Evolutionary conservation across 2,329 filamentous ascomycete species (phyloP), one percentile per base, ranked within the genome.

Genomic region (Aspergillus arachidicola): DNA sequence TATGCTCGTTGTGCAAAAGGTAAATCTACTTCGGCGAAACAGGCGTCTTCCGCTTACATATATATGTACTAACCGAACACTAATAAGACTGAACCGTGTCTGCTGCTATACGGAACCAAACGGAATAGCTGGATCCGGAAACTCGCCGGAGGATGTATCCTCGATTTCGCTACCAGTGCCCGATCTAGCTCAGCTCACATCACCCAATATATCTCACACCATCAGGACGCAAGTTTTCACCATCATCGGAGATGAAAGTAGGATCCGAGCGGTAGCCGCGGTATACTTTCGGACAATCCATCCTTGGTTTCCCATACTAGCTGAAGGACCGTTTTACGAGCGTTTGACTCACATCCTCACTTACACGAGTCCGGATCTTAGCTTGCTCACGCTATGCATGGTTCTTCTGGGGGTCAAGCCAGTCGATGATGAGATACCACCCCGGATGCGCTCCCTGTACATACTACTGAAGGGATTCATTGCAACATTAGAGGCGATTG

Each of bases 241-340:
- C 7, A 30, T 43, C n/a, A 38, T 59, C 3, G 57, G 57, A 21
- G 57, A 53, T 16, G 57, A 50, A 7, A 19, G 6, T 10, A 48
- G 26, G 23, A 36, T 59, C 14, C 46, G 28, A 12, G 32, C 36
- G 23, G 46, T 34, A 19, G 45, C 41, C 3, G 45, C 34, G 16
- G 10, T 21, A 51, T 59, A 53, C 11, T 59, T 59, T 32, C 57
- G 34, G 48, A 53, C 57, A 14, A 50, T 59, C 16, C 57, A 59
- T 36, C 26, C 26, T n/a, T 53, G 57, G 57, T 38, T 59, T 16
- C 46, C 57, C 4, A 19, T 53, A n/a, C 16, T 59, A n/a, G 32
- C 30, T 23, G 46, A 59, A 30, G 19, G 4, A 11, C n/a, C 34
- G 43, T 59, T 30, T n/a, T 30, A 53, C 4, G 9, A 38, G 1